Evolutionary conservation across 768 basidiomycete species (phyloP).

Genomic region (Phaeotremella skinneri): DNA sequence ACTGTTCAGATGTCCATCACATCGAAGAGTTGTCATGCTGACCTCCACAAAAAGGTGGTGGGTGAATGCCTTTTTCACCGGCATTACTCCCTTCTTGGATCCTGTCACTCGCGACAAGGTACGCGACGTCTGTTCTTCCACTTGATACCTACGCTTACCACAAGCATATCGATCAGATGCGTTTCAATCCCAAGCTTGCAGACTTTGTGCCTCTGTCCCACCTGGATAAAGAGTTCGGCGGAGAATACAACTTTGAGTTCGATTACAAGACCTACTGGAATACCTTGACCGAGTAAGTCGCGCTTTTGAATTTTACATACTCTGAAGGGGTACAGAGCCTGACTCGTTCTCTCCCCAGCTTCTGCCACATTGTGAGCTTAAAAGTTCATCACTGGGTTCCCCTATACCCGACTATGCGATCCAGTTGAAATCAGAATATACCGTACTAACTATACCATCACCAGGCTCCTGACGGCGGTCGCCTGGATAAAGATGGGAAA

Average conservation of each 20-base stretch:
- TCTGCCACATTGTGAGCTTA: constrained; percentile 28
- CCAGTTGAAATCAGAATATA: neutral
- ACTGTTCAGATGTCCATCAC: neutral
- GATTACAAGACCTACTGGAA: constrained; percentile 75
- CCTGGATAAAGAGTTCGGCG: constrained; percentile 79
- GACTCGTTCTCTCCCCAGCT: constrained; percentile 19
- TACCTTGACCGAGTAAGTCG: constrained; percentile 65
- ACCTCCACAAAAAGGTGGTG: constrained; percentile 67
- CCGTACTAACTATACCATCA: neutral
- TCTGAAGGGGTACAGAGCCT: neutral
- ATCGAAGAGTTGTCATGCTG: constrained; percentile 45
- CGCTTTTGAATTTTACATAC: constrained; percentile 1
- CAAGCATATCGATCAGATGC: constrained; percentile 60
- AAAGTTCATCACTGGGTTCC: constrained; percentile 8
- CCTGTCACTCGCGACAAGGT: constrained; percentile 87
- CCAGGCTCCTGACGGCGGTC: constrained; percentile 44
- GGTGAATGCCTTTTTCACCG: constrained; percentile 54
- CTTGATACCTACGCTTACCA: neutral
- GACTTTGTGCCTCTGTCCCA: constrained; percentile 73
- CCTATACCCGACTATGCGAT: neutral
- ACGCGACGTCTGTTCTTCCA: constrained; percentile 12
- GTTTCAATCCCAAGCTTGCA: constrained; percentile 77
- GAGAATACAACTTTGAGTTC: constrained; percentile 70
- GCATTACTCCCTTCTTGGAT: constrained; percentile 80
- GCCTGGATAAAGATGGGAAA: constrained; percentile 44